A percentile compares a stretch with the other conserved stretches of the same genome.
These are phyloP conservation scores for Venturia effusa DNA, from an alignment of 2,329 filamentous ascomycete genomes.

Conservation along the genomic window DNA sequence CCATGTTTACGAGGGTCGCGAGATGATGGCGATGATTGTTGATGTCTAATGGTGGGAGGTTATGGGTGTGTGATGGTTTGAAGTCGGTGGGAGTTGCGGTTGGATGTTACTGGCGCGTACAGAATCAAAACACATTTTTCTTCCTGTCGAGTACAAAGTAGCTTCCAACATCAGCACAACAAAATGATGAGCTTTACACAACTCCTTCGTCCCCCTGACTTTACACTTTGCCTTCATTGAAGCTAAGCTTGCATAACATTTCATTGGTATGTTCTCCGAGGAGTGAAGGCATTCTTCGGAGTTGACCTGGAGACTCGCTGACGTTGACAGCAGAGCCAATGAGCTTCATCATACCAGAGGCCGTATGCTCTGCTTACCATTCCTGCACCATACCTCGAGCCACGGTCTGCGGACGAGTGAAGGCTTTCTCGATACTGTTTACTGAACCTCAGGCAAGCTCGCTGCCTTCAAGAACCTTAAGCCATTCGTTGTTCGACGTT, in stretches of 20 bases:
- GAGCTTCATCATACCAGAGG: conserved; percentile 1
- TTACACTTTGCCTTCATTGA: neutral
- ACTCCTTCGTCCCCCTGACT: neutral
- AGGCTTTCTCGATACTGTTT: conserved; percentile 34
- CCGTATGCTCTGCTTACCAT: neutral
- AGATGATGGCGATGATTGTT: neutral
- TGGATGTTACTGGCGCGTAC: neutral
- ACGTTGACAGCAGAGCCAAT: conserved; percentile 9
- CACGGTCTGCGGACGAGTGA: conserved; percentile 32
- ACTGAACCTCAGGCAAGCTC: conserved; percentile 37
- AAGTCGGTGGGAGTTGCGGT: neutral
- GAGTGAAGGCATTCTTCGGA: neutral
- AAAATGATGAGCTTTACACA: neutral
- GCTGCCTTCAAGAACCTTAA: conserved; percentile 29
- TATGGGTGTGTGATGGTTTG: neutral
- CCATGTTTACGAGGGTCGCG: neutral
- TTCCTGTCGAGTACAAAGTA: neutral
- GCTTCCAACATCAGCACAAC: neutral
- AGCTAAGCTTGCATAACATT: conserved; percentile 2
- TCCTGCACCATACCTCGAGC: neutral
- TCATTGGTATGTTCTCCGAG: conserved; percentile 8
- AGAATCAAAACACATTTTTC: neutral
- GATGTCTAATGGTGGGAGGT: neutral
- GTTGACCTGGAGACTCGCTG: neutral
- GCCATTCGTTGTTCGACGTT: conserved; percentile 32